phyloP scores from a whole-genome alignment of 495 filamentous ascomycete species.

The Durotheca rogersii region DNA sequence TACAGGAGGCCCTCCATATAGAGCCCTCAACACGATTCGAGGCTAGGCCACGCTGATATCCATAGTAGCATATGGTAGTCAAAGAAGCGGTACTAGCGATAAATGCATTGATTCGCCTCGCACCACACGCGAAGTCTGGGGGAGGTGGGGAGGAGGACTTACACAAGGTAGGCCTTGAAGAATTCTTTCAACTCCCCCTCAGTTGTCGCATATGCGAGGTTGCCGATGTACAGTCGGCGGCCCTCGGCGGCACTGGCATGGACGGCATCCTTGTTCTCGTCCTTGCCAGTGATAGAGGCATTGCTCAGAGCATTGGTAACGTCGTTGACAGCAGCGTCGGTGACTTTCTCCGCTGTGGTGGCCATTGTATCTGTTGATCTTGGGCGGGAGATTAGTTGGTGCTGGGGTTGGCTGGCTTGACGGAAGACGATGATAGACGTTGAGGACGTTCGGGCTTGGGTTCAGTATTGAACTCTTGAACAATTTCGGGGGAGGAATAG shows the following conservation, averaged over 20 bases:
- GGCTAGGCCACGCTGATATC: conserved; percentile 1
- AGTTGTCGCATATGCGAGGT: conserved; percentile 99
- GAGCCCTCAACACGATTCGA: background rate
- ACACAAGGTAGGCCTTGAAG: conserved; percentile 98
- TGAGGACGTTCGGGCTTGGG: conserved; percentile 46
- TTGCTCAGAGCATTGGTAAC: conserved; percentile 82
- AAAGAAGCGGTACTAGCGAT: conserved; percentile 1
- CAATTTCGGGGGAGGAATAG: conserved; percentile 62
- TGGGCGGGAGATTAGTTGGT: conserved; percentile 41
- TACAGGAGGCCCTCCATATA: background rate
- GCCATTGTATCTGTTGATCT: conserved; percentile 55
- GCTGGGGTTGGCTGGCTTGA: conserved; percentile 40
- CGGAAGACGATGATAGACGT: conserved; percentile 35
- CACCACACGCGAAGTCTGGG: too few relatives aligned
- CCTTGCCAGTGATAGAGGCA: conserved; percentile 63
- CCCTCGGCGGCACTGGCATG: conserved; percentile 96
- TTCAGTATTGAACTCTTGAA: conserved; percentile 56
- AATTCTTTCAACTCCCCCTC: conserved; percentile 99
- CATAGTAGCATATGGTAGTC: conserved; percentile 15
- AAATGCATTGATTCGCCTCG: background rate
- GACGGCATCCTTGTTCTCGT: conserved; percentile 72
- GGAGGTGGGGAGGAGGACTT: conserved; percentile 52
- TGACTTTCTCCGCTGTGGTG: conserved; percentile 61
- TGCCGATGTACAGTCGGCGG: conserved; percentile 98
- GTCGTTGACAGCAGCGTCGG: conserved; percentile 69